Base-by-base conservation (phyloP, 345 rosid species). In the Jatropha curcas region DNA sequence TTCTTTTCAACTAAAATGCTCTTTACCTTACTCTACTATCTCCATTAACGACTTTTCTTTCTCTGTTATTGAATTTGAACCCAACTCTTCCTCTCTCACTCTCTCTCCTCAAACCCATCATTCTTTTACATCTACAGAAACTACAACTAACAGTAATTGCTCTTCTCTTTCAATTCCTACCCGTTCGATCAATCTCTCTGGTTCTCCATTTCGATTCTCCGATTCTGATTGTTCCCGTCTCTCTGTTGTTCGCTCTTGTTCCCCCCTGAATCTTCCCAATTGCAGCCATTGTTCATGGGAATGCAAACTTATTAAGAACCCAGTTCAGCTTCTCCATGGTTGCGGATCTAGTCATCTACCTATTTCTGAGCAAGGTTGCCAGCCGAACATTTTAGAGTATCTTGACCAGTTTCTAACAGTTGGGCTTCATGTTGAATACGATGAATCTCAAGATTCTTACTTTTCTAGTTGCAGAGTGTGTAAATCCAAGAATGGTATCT, bases 171-270 rank as follows among this genome's bases (percentile, higher is more conserved):
- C 85, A 46, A 43, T 88, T 1, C 85, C 85, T 8, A 50, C 53
- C 74, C 90, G 66, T 67, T 71, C 86, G 50, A 83, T 90, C 72
- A 74, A 86, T 74, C 74, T 94, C 71, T 79, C 94, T 52, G 91
- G 87, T 45, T 82, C 97, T 0, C 96, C 96, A 0, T 91, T 91
- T 76, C 84, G 89, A 37, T 67, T 88, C 78, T 87, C 97, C 0
- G 92, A 90, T 73, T 81, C 87, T n/a, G 85, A 85, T 52, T 94
- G 97, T 77, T 89, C 97, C 35, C 89, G 96, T 53, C 89, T 92
- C 64, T 84, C 89, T 0, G 68, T 74, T 43, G 89, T 94, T 39
- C 90, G 87, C 59, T 79, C 93, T 39, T 92, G 97, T 43, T 67
- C 85, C 45, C 85, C 81, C 57, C 81, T 81, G 0, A 74, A 60